Percentiles rank a stretch among this genome's conserved stretches.
Evolutionary conservation across 176 grass and related monocot genomes (phyloP).

Genomic region (Bromus sterilis): DNA sequence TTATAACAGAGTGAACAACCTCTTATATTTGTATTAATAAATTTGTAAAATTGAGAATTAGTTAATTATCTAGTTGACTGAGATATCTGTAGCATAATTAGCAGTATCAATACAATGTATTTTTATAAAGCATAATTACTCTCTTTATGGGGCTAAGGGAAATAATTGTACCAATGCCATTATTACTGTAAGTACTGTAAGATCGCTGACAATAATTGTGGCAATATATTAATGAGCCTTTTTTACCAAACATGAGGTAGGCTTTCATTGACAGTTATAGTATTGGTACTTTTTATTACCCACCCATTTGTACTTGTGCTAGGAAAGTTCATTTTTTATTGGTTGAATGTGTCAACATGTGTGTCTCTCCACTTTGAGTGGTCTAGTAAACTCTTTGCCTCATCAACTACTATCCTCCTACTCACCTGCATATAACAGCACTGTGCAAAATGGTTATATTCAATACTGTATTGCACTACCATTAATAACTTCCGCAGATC

Average conservation of each 20-base stretch:
- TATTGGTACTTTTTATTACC: too few relatives aligned
- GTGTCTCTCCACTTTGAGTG: neutral
- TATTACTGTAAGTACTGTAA: neutral
- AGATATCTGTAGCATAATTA: neutral
- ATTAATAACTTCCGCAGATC: neutral
- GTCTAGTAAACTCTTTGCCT: neutral
- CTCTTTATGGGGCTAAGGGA: neutral
- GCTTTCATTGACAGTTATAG: neutral
- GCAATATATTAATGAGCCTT: neutral
- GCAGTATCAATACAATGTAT: neutral
- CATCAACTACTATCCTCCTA: neutral
- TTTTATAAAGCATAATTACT: neutral
- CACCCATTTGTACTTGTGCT: neutral
- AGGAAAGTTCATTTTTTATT: neutral
- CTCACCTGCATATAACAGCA: neutral
- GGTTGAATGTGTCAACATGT: neutral
- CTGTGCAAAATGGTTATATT: neutral
- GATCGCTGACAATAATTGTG: neutral
- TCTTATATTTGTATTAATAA: neutral
- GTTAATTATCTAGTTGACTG: too few relatives aligned
- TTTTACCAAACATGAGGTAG: neutral
- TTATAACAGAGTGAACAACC: neutral
- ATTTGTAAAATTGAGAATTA: too few relatives aligned
- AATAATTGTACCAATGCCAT: neutral
- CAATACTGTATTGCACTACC: neutral